Base-by-base conservation (phyloP, 306 rosid genomes). In the Hippophae tibetana region DNA sequence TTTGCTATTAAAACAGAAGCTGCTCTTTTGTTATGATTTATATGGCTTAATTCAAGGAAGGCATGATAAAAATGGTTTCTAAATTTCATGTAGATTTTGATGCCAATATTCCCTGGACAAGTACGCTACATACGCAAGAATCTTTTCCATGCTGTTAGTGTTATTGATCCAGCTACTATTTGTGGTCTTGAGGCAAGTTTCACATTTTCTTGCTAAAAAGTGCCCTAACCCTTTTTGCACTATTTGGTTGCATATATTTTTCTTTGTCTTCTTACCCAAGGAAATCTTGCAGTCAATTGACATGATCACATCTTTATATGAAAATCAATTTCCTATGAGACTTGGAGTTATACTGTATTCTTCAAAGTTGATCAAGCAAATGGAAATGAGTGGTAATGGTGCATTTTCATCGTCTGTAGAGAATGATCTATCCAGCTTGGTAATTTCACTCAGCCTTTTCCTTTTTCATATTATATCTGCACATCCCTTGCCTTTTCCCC, bases 71-170 rank as follows among this genome's bases (percentile, higher is more conserved):
- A 12, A 40, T 43, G 8, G 23, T 43, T 10, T 51, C 49, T 40
- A 14, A 60, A 10, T 69, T 43, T 58, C 56, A 23, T 76, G 73
- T 68, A 92, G 99, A 80, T 92, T 71, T 78, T 88, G 94, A 92
- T 86, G 99, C 99, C 99, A 38, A 93, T 80, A 58, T 92, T 83
- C 81, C 99, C 97, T 6, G 99, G 99, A 69, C 99, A 92, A 73
- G 78, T 83, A 57, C 96, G 99, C 5, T 84, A 88, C 58, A 83
- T 92, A 54, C 99, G 99, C 57, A 92, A 88, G 81, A 92, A 92
- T 78, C 85, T 92, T 66, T 92, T 80, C 78, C 90, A 92, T 80
- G 93, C 95, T 27, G 82, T 88, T 75, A 80, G 71, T 75, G 85
- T 84, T 72, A 58, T 92, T 82, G 99, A 92, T 74, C 99, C 99